Percentiles rank a stretch among this genome's conserved stretches.
phyloP scores from a whole-genome alignment of 768 basidiomycete genomes.

The Favolaschia claudopus region DNA sequence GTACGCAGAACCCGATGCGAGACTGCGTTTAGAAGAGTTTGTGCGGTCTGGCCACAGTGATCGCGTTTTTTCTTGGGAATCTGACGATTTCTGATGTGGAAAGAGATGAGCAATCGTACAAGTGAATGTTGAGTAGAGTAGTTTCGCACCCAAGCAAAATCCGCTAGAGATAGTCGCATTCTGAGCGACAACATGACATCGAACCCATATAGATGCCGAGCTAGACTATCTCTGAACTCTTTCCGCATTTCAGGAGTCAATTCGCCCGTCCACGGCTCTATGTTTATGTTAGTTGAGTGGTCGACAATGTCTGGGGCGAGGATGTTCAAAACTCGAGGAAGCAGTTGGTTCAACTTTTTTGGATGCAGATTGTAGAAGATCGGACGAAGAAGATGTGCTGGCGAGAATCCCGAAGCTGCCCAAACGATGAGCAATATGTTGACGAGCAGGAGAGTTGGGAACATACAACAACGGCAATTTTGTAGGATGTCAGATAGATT shows the following conservation, averaged over 20 bases:
- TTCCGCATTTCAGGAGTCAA: slow-evolving; percentile 46
- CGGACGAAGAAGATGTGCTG: slow-evolving; percentile 60
- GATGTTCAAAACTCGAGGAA: slow-evolving; percentile 53
- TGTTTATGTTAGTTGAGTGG: slow-evolving; percentile 38
- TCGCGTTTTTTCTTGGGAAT: slow-evolving; percentile 47
- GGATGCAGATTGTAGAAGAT: slow-evolving; percentile 54
- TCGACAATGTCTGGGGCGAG: slow-evolving; percentile 45
- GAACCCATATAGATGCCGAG: slow-evolving; percentile 69
- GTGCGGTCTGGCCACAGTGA: slow-evolving; percentile 61
- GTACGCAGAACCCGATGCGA: slow-evolving; percentile 62
- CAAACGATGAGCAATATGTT: neutral
- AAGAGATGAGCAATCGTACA: neutral
- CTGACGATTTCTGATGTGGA: slow-evolving; percentile 54
- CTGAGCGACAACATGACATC: slow-evolving; percentile 59
- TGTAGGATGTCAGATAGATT: slow-evolving; percentile 41
- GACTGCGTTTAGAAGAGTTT: slow-evolving; percentile 55
- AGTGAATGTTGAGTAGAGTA: neutral
- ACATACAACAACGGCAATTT: slow-evolving; percentile 42
- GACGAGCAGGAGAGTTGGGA: neutral
- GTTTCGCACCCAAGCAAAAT: slow-evolving; percentile 55
- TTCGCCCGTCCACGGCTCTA: slow-evolving; percentile 38
- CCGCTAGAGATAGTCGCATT: slow-evolving; percentile 61
- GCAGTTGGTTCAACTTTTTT: slow-evolving; percentile 44
- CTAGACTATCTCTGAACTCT: slow-evolving; percentile 60
- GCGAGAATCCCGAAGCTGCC: slow-evolving; percentile 51